Conservation (phyloP, 2,329 filamentous ascomycete genomes). For the Aspergillus hortae region DNA sequence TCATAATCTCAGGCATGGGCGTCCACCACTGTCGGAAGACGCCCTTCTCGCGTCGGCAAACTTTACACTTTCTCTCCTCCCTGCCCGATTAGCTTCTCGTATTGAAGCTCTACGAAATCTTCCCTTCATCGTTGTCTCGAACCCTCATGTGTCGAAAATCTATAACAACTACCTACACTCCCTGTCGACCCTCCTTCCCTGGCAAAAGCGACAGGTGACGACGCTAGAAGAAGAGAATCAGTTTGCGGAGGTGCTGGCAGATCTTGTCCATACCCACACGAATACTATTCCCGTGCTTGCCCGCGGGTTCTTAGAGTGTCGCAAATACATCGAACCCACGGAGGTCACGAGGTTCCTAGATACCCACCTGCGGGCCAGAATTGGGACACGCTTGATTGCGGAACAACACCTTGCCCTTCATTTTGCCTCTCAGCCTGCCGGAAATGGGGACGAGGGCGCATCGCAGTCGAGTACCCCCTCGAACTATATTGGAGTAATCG, state of each 20-base stretch:
- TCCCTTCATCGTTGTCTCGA: slow-evolving; percentile 97
- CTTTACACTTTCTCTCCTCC: slow-evolving; percentile 89
- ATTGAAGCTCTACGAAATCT: slow-evolving; percentile 91
- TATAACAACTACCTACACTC: slow-evolving; percentile 97
- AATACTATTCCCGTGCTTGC: slow-evolving; percentile 94
- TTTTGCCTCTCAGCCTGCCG: slow-evolving; percentile 60
- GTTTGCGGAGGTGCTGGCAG: slow-evolving; percentile 89
- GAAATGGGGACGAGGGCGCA: slow-evolving; percentile 18
- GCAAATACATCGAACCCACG: slow-evolving; percentile 76
- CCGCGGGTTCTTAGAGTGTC: slow-evolving; percentile 86
- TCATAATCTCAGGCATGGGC: slow-evolving; percentile 57
- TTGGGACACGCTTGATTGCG: slow-evolving; percentile 88
- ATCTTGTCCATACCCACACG: slow-evolving; percentile 90
- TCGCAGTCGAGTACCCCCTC: slow-evolving; percentile 29
- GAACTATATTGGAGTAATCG: slow-evolving; percentile 90
- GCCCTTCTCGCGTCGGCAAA: slow-evolving; percentile 87
- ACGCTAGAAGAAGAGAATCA: slow-evolving; percentile 81
- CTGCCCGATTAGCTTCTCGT: slow-evolving; percentile 86
- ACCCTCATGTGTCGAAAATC: slow-evolving; percentile 88
- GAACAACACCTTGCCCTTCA: slow-evolving; percentile 97
- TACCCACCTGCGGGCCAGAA: slow-evolving; percentile 86
- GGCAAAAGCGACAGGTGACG: slow-evolving; percentile 67
- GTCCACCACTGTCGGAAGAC: slow-evolving; percentile 75
- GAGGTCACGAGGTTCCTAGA: slow-evolving; percentile 93
- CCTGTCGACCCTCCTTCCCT: slow-evolving; percentile 83